Evolutionary conservation across 768 basidiomycete species (phyloP), one percentile per base, ranked within the genome.

Genomic region (Arthromyces matolae): DNA sequence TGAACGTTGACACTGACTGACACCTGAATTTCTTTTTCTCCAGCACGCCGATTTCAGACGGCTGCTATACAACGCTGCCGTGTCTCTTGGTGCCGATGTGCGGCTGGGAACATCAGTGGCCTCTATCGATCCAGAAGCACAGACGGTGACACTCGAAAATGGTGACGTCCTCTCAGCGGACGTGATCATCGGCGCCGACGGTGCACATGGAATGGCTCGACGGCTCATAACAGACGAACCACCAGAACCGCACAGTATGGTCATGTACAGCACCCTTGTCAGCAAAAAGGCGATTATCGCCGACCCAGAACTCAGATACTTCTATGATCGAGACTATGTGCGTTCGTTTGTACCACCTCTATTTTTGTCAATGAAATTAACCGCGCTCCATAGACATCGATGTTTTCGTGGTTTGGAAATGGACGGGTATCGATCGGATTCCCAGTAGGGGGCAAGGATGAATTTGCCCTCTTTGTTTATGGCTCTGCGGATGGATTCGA

Each of bases 101-200:
- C 67, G 63, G 18, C 62, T 70, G 14, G 63, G 67, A 25, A 45
- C 61, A 14, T 61, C 39, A 16, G 75, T 73, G 0, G 52, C 56
- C 2, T 50, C 51, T 0, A 53, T 71, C 25, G 64, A 71, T 31
- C 45, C 63, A 9, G 48, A 61, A 10, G 46, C 45, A 20, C 56
- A 64, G 19, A 60, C 52, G 25, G 69, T 75, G 12, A 68, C 56
- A 1, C 53, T 72, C 1, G 65, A 61, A 13, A 65, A 63, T 4
- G 81, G 82, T 6, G 62, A 72, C 32, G 65, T 59, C 5, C 42
- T 81, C 10, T 58, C 49, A 5, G 77, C 72, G 10, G 74, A 84
- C 56, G 69, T 82, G 12, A 65, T 84, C 40, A 62, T 84, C 28
- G 80, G 81, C 20, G 80, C 81, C 1, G 82, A 83, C 52, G 82